Conservation (phyloP, 2,329 filamentous ascomycete species). For the Cryoendolithus antarcticus region DNA sequence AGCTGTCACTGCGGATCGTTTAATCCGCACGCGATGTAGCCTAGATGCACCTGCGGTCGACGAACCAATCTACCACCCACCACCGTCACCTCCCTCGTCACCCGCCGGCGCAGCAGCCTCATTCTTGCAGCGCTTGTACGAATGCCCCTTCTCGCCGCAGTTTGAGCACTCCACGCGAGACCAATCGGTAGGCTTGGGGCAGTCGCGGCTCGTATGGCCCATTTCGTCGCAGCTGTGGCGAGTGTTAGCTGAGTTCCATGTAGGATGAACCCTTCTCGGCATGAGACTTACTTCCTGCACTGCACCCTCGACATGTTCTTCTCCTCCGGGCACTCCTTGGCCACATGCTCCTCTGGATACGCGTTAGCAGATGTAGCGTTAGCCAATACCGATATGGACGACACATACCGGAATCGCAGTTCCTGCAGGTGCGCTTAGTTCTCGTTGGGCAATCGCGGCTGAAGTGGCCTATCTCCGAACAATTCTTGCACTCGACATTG, state of each 20-base stretch:
- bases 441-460: conserved; percentile 21
- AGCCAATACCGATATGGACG: too few relatives aligned
- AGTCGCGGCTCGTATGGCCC: conserved; percentile 53
- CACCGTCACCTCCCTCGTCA: conserved; percentile 7
- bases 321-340: conserved; percentile 23
- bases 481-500: conserved; percentile 30
- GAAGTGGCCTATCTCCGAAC: conserved; percentile 28
- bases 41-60: too few relatives aligned
- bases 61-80: neutral
- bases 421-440: conserved; percentile 21
- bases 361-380: too few relatives aligned
- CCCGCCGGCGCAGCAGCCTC: conserved; percentile 2
- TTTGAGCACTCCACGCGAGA: conserved; percentile 35
- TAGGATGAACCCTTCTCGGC: conserved; percentile 15
- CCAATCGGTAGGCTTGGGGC: conserved; percentile 47
- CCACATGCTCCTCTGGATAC: conserved; percentile 19
- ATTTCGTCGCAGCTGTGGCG: conserved; percentile 28
- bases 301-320: conserved; percentile 11
- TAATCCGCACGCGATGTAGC: too few relatives aligned
- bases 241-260: conserved; percentile 13
- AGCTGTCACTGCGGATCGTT: too few relatives aligned
- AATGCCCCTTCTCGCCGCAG: conserved; percentile 27
- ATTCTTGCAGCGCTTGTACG: conserved; percentile 17
- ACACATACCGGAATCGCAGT: conserved; percentile 14
- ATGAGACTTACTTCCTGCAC: too few relatives aligned